phyloP scores from a whole-genome alignment of 495 filamentous ascomycete genomes.

The Podospora bellae-mahoneyi region DNA sequence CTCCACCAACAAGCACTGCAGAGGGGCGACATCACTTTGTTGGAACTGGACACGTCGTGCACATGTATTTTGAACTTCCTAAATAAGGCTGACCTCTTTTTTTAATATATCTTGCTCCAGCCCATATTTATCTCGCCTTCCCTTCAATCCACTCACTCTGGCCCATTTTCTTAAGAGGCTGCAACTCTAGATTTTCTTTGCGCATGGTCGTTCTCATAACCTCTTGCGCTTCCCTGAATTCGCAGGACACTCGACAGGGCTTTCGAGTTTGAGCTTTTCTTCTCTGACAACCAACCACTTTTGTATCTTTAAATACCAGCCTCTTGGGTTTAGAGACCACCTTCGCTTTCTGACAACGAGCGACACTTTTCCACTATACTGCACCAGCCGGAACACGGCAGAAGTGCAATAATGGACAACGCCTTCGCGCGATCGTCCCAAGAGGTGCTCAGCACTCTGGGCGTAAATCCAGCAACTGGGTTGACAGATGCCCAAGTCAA shows the following conservation, averaged over 20 bases:
- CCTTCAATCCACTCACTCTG: conserved; percentile 21
- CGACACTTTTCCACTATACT: conserved; percentile 12
- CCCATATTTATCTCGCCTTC: conserved; percentile 1
- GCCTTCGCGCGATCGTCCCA: conserved; percentile 66
- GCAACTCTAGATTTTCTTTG: conserved; percentile 4
- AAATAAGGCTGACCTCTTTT: conserved; percentile 23
- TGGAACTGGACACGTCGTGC: conserved; percentile 38
- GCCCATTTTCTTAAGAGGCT: conserved; percentile 10
- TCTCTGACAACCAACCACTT: background rate
- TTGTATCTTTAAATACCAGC: conserved; percentile 2
- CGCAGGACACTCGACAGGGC: conserved; percentile 8
- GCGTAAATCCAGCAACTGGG: conserved; percentile 62
- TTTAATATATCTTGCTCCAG: background rate
- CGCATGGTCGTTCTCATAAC: conserved; percentile 20
- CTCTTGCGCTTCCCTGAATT: conserved; percentile 21
- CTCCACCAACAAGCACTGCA: conserved; percentile 14
- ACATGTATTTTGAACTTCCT: conserved; percentile 18
- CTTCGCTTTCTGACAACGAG: conserved; percentile 2
- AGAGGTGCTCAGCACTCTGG: conserved; percentile 69
- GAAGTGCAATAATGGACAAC: conserved; percentile 62
- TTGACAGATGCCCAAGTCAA: conserved; percentile 68
- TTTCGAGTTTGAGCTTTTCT: conserved; percentile 10
- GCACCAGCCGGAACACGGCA: conserved; percentile 13
- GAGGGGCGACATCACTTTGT: conserved; percentile 24
- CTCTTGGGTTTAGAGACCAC: background rate